These are phyloP conservation scores for Ophiostoma perfectum DNA, from an alignment of 2,329 filamentous ascomycete species.

Conservation along the genomic window DNA sequence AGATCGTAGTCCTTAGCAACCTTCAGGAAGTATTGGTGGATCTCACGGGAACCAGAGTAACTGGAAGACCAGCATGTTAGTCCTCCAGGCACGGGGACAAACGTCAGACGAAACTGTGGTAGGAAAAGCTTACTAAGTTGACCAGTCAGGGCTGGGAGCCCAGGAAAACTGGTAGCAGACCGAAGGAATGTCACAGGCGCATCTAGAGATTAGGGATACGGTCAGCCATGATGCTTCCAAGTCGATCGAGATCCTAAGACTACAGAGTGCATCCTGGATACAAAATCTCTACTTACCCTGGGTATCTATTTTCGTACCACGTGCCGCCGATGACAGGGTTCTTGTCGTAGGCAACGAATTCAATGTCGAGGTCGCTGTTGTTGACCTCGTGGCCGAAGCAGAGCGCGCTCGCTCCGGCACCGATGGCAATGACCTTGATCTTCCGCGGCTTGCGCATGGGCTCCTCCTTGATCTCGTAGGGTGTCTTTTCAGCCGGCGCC, in stretches of 20 bases:
- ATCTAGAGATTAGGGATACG: neutral
- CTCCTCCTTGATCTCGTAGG: slow-evolving; percentile 12
- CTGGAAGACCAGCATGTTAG: too few relatives aligned
- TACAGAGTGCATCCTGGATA: too few relatives aligned
- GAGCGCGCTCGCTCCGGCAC: slow-evolving; percentile 17
- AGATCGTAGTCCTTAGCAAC: slow-evolving; percentile 20
- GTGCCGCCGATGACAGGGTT: slow-evolving; percentile 44
- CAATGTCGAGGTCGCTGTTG: slow-evolving; percentile 24
- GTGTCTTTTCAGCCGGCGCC: neutral
- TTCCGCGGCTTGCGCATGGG: slow-evolving; percentile 18
- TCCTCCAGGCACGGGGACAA: too few relatives aligned
- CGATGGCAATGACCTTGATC: slow-evolving; percentile 21
- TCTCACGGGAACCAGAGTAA: slow-evolving; percentile 45
- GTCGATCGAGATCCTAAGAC: too few relatives aligned
- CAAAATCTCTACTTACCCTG: slow-evolving; percentile 19
- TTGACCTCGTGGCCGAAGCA: slow-evolving; percentile 18
- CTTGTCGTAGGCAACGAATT: slow-evolving; percentile 42
- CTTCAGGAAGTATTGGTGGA: slow-evolving; percentile 30
- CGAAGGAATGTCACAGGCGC: slow-evolving; percentile 29
- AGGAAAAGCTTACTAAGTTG: slow-evolving; percentile 34
- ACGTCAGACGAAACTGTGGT: too few relatives aligned
- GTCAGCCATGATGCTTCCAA: too few relatives aligned
- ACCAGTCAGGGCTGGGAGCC: slow-evolving; percentile 50
- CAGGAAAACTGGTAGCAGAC: slow-evolving; percentile 35
- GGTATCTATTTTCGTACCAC: slow-evolving; percentile 45